Evolutionary conservation across 106 monocot genomes (phyloP), one percentile per base, ranked within the genome.

Genomic region (Dioscorea dumetorum): DNA sequence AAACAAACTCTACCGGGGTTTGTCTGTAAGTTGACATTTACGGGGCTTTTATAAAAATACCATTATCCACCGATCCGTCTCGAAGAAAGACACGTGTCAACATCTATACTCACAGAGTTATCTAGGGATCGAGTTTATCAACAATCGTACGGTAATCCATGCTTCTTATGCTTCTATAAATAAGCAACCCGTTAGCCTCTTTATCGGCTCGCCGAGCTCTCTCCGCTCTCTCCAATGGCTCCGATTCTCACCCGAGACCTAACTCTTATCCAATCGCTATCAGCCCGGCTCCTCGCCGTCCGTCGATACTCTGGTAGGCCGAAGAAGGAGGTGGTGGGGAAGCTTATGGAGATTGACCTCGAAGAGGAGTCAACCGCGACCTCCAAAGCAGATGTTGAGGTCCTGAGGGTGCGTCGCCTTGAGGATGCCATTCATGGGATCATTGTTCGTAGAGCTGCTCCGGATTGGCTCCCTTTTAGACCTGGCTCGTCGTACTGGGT

Each of bases 331-430:
- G 66, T 2, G 58, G 22, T 5, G 28, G 48, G 22, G 7, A 48
- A 81, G 67, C 70, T 84, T 13, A 8, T 82, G 54, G 88, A 82
- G 70, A 32, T 84, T 12, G 85, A 85, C 54, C 64, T 82, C 18
- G 72, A 62, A 12, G 68, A 69, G 7, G 64, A 41, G 14, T 48
- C 49, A 22, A 20, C 23, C 4, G 11, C 4, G 49, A 15, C 57
- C 23, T 18, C 49, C 33, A 20, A 21, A 24, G 34, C 23, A n/a
- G 78, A 67, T 13, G 33, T 62, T 21, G 71, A 65, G 69, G 14
- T 73, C 22, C 28, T 75, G 14, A 63, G 79, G 51, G 24, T 77
- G 52, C 58, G 66, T 63, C 75, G 74, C 21, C 60, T 89, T 13
- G 76, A 66, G 66, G 66, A 66, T 15, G 66, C 49, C 22, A 66